These are phyloP conservation scores for Neodidymelliopsis sp. DNA, from an alignment of 2,329 filamentous ascomycete genomes.

Conservation along the genomic window DNA sequence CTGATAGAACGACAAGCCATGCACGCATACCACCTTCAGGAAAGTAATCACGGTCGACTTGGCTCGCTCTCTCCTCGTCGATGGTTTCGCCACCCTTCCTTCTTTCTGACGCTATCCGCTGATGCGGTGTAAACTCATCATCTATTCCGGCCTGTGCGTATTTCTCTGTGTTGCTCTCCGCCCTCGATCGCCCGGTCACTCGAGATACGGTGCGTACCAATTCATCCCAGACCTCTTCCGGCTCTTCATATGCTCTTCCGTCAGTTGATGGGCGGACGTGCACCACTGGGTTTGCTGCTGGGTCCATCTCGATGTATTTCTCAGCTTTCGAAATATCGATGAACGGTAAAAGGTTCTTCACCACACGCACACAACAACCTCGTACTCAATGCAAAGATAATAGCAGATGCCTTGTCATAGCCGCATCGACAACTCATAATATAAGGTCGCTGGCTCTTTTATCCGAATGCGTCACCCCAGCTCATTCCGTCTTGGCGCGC, in stretches of 20 bases:
- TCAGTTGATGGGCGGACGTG: slow-evolving; percentile 30
- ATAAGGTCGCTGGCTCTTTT: slow-evolving; percentile 1
- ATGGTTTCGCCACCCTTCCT: slow-evolving; percentile 18
- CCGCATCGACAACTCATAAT: neutral
- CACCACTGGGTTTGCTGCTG: slow-evolving; percentile 35
- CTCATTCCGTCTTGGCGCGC: slow-evolving; percentile 14
- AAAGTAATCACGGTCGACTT: slow-evolving; percentile 40
- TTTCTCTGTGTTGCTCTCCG: slow-evolving; percentile 20
- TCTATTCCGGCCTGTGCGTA: slow-evolving; percentile 1
- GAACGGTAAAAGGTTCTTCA: neutral
- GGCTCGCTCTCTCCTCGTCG: slow-evolving; percentile 19
- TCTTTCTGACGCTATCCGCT: neutral
- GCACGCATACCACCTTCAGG: slow-evolving; percentile 51
- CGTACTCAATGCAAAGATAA: neutral
- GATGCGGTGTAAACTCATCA: slow-evolving; percentile 19
- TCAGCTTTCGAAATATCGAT: neutral
- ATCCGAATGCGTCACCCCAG: slow-evolving; percentile 9
- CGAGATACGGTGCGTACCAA: slow-evolving; percentile 29
- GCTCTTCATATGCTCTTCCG: slow-evolving; percentile 13
- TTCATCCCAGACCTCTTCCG: slow-evolving; percentile 30
- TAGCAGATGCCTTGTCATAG: too few species aligned
- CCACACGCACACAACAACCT: neutral
- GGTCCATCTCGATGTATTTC: slow-evolving; percentile 32
- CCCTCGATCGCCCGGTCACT: slow-evolving; percentile 30
- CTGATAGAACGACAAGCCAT: slow-evolving; percentile 51